Conservation (phyloP, 768 basidiomycete species). For the Agaricus sinodeliciosus region DNA sequence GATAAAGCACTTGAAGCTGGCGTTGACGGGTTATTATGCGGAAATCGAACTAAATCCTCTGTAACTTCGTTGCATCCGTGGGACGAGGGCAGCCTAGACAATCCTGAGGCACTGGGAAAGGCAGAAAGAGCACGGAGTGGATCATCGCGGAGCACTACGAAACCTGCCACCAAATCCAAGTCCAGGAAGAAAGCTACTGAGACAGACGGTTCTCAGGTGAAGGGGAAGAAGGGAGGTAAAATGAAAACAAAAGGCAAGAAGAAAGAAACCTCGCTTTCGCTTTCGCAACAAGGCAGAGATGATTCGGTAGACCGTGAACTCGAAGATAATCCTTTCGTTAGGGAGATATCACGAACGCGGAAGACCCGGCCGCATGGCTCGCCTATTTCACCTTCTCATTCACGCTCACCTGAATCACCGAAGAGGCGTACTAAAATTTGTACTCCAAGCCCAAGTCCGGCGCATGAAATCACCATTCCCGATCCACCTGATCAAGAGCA, state of each 20-base stretch:
- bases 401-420: neutral
- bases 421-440: neutral
- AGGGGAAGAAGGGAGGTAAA: constrained; percentile 26
- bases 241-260: constrained; percentile 24
- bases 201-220: constrained; percentile 11
- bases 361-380: neutral
- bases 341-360: neutral
- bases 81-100: constrained; percentile 7
- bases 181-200: neutral
- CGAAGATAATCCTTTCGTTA: constrained; percentile 30
- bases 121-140: constrained; percentile 40
- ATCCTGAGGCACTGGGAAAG: constrained; percentile 26
- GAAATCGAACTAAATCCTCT: constrained; percentile 47
- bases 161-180: neutral
- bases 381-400: neutral
- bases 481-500: neutral
- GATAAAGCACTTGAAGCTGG: constrained; percentile 64
- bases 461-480: neutral
- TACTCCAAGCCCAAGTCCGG: neutral
- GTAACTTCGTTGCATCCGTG: constrained; percentile 17
- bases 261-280: constrained; percentile 5
- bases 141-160: neutral
- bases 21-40: constrained; percentile 27
- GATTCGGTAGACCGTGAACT: constrained; percentile 54
- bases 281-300: constrained; percentile 32